Evolutionary conservation across 495 filamentous ascomycete genomes (phyloP).

Genomic region (Rhizodiscina lignyota): DNA sequence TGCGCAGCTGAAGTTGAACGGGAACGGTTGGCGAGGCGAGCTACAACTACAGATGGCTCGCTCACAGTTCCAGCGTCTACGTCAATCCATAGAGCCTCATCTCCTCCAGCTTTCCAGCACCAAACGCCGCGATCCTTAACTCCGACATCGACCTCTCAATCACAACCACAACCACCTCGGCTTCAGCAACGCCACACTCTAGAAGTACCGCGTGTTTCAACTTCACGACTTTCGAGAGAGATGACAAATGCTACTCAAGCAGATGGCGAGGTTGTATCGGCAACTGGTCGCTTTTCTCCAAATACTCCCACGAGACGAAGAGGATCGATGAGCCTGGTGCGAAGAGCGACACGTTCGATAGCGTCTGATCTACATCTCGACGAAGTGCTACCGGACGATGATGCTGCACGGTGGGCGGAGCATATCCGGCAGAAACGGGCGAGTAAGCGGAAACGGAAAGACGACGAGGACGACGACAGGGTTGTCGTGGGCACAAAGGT

Average conservation of each 20-base stretch:
- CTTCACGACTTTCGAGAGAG: constrained; percentile 37
- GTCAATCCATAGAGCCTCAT: constrained; percentile 53
- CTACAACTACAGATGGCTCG: too few species aligned
- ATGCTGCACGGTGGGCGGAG: constrained; percentile 84
- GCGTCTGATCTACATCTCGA: constrained; percentile 71
- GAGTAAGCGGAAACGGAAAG: constrained; percentile 59
- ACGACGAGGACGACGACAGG: constrained; percentile 85
- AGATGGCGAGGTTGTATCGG: constrained; percentile 48
- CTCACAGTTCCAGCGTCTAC: too few species aligned
- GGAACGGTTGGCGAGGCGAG: too few species aligned
- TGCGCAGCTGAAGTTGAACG: too few species aligned
- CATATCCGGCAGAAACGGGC: constrained; percentile 79
- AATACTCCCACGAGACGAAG: constrained; percentile 45
- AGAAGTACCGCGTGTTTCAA: constrained; percentile 59
- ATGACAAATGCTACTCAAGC: constrained; percentile 29
- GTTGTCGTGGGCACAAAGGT: constrained; percentile 94
- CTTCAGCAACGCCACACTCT: constrained; percentile 78
- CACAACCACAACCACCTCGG: constrained; percentile 26
- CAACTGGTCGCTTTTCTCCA: constrained; percentile 75
- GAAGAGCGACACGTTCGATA: constrained; percentile 68
- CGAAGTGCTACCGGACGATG: constrained; percentile 72
- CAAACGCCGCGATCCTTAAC: constrained; percentile 25
- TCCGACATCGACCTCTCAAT: constrained; percentile 27
- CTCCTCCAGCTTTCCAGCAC: constrained; percentile 44
- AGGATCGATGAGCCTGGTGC: constrained; percentile 63